These are phyloP conservation scores for Penicillium hordei DNA, from an alignment of 2,329 filamentous ascomycete genomes.

Conservation along the genomic window DNA sequence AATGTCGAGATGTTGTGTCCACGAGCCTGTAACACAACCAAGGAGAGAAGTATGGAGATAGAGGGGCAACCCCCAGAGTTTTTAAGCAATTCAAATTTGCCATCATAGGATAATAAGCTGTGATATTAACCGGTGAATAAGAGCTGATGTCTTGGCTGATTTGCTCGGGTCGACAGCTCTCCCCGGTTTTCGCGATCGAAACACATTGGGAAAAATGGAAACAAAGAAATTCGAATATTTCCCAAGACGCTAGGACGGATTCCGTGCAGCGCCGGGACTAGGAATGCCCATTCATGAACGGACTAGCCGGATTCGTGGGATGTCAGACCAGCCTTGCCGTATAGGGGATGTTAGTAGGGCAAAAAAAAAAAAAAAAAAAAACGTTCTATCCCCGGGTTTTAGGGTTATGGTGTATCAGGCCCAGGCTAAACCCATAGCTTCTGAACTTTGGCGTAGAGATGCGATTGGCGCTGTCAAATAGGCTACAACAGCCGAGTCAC, in stretches of 20 bases:
- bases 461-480: background rate
- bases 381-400: background rate
- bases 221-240: background rate
- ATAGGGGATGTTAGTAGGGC: background rate
- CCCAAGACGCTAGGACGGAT: background rate
- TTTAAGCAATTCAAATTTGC: conserved; percentile 13
- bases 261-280: background rate
- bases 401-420: background rate
- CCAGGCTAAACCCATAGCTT: background rate
- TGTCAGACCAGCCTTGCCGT: background rate
- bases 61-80: background rate
- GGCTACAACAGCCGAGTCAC: background rate
- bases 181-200: background rate
- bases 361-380: too few species aligned
- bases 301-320: background rate
- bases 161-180: background rate
- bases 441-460: background rate
- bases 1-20: background rate
- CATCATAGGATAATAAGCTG: background rate
- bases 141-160: conserved; percentile 2
- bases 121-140: conserved; percentile 9
- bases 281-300: background rate
- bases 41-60: background rate
- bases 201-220: background rate
- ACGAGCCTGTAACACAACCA: background rate